Percentiles rank a stretch among this genome's conserved stretches.
These are phyloP conservation scores for Eucalyptus leucophloia DNA, from an alignment of 345 rosid genomes.

Conservation along the genomic window DNA sequence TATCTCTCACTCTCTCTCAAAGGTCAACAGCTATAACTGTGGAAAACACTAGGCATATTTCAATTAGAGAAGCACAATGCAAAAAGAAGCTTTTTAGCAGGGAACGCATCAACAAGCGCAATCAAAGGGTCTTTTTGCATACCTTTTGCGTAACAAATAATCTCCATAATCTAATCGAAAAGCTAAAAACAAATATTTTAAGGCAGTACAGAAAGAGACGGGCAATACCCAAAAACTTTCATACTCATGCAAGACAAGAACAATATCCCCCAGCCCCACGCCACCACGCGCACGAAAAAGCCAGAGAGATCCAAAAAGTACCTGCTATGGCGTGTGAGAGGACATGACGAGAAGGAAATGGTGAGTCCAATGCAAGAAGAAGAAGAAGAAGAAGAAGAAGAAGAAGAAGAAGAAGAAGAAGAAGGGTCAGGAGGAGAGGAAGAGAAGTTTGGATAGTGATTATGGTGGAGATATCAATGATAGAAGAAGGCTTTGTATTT, in stretches of 20 bases:
- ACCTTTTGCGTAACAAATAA: slow-evolving; percentile 6
- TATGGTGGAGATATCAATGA: too few species aligned
- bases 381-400: neutral
- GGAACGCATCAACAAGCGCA: slow-evolving; percentile 22
- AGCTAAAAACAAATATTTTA: neutral
- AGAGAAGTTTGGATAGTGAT: too few species aligned
- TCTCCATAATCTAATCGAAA: neutral
- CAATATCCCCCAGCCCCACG: neutral
- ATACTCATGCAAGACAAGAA: neutral
- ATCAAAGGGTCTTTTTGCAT: slow-evolving; percentile 27
- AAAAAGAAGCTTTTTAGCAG: slow-evolving; percentile 2
- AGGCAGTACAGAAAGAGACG: neutral
- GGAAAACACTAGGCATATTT: neutral
- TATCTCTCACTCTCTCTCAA: neutral
- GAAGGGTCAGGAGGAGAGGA: neutral
- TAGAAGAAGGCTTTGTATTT: too few species aligned
- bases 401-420: neutral
- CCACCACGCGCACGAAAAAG: neutral
- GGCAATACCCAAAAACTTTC: neutral
- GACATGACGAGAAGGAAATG: neutral
- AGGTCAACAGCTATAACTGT: slow-evolving; percentile 20
- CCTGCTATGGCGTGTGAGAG: neutral
- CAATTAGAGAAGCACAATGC: slow-evolving; percentile 6
- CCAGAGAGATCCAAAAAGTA: neutral
- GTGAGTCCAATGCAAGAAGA: neutral